Evolutionary conservation across 768 basidiomycete genomes (phyloP), one percentile per base, ranked within the genome.

Genomic region (Melanogaster broomeanus): DNA sequence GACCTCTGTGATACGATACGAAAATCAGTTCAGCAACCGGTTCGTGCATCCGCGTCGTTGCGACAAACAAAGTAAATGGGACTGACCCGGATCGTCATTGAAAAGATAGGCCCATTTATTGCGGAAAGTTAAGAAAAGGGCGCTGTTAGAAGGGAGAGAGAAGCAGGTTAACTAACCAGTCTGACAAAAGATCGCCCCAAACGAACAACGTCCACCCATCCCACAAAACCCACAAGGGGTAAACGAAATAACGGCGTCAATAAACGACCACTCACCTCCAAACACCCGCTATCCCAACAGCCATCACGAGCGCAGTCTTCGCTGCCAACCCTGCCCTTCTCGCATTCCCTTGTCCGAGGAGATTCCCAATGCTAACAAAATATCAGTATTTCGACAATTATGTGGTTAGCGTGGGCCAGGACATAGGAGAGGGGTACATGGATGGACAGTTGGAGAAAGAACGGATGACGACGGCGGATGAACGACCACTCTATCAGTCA

Each of bases 261-360:
- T 31, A 31, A 5, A 31, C 7, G 11, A 21, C 8, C 10, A 55
- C 67, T 39, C 56, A 85, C 87, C 90, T 86, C 53, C 82, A 83
- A 35, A 90, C 57, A n/a, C 73, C 70, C 13, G 87, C 82, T n/a
- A 92, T 72, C 6, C 70, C 67, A 12, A 93, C 61, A 0, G 84
- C 83, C 71, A 95, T 74, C 16, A 85, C 52, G 25, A 98, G 70
- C 2, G 89, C 71, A 0, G 85, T 78, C 39, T 76, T 76, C 3
- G 88, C 81, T 0, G 89, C 81, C 30, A 89, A 74, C 13, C 76
- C 78, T 0, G 95, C 93, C 42, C 91, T 85, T 49, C 75, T 75
- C 0, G 85, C 82, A 31, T 91, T 85, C 33, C 80, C 75, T 56
- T 93, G 88, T 6, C 95, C 94, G 2, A 97, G 78, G 2, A 96